These are phyloP conservation scores for Colletotrichum truncatum DNA, from an alignment of 2,329 filamentous ascomycete species.

Conservation along the genomic window DNA sequence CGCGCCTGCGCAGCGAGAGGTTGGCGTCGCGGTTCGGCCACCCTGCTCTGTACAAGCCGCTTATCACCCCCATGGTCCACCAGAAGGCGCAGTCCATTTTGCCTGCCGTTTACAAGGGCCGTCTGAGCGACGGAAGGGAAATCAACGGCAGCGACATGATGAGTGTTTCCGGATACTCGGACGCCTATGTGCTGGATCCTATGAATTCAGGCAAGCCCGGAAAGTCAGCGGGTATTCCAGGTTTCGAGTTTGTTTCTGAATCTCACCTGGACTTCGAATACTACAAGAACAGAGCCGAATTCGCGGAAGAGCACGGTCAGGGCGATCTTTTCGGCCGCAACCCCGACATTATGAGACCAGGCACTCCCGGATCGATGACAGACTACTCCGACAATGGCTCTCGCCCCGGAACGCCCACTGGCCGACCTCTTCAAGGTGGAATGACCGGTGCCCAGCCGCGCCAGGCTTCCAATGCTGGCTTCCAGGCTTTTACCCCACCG, in stretches of 20 bases:
- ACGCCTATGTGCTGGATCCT: constrained; percentile 81
- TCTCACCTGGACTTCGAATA: constrained; percentile 88
- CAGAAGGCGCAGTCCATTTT: constrained; percentile 88
- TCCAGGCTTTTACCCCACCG: constrained; percentile 26
- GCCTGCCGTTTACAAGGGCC: constrained; percentile 85
- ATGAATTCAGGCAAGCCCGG: constrained; percentile 71
- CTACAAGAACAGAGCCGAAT: constrained; percentile 90
- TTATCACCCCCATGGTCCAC: constrained; percentile 96
- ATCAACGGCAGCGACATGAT: constrained; percentile 63
- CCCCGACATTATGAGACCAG: constrained; percentile 67
- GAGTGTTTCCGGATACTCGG: constrained; percentile 79
- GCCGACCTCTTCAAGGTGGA: constrained; percentile 42
- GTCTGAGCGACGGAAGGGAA: constrained; percentile 74
- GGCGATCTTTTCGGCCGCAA: constrained; percentile 72
- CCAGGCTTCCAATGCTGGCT: constrained; percentile 32
- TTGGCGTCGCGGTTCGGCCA: constrained; percentile 86
- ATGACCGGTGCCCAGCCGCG: constrained; percentile 35
- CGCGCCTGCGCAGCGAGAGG: constrained; percentile 69
- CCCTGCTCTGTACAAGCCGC: constrained; percentile 85
- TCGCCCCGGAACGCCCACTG: constrained; percentile 60
- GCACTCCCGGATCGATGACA: constrained; percentile 66
- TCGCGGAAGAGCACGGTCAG: constrained; percentile 86
- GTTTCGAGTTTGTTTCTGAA: constrained; percentile 92
- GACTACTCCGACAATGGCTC: constrained; percentile 53
- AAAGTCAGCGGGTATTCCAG: constrained; percentile 62